These are phyloP conservation scores for Rauvolfia tetraphylla DNA, from an alignment of 257 asterid genomes.

Conservation along the genomic window DNA sequence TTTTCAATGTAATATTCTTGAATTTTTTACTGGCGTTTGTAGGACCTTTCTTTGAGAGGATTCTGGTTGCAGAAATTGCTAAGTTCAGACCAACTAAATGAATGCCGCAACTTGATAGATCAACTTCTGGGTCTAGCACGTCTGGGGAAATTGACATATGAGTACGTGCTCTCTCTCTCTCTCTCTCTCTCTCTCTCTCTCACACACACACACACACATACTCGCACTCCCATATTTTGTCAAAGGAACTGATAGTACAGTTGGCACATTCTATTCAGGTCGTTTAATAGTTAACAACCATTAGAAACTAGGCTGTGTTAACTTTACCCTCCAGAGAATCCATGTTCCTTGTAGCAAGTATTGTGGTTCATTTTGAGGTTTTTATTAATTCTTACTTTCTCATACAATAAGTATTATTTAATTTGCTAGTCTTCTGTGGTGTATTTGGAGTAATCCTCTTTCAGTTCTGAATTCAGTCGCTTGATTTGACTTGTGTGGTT, in stretches of 20 bases:
- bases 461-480: too few relatives aligned
- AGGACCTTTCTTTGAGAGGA: conserved; percentile 89
- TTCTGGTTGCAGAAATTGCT: conserved; percentile 94
- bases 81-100: conserved; percentile 58
- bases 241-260: not conserved
- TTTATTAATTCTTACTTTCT: not conserved
- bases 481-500: too few relatives aligned
- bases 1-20: not conserved
- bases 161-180: conserved; percentile 36
- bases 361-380: not conserved
- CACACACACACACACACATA: not conserved
- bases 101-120: conserved; percentile 69
- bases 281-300: not conserved
- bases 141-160: conserved; percentile 68
- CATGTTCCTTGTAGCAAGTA: not conserved
- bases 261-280: not conserved
- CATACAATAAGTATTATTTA: not conserved
- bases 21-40: conserved; percentile 21
- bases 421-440: not conserved
- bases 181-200: conserved; percentile 1
- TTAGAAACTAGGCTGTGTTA: not conserved
- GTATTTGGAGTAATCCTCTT: too few relatives aligned
- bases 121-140: conserved; percentile 64
- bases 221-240: not conserved
- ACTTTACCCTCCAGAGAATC: too few relatives aligned